Evolutionary conservation across 768 basidiomycete species (phyloP), one percentile per base, ranked within the genome.

Genomic region (Chiua virens): DNA sequence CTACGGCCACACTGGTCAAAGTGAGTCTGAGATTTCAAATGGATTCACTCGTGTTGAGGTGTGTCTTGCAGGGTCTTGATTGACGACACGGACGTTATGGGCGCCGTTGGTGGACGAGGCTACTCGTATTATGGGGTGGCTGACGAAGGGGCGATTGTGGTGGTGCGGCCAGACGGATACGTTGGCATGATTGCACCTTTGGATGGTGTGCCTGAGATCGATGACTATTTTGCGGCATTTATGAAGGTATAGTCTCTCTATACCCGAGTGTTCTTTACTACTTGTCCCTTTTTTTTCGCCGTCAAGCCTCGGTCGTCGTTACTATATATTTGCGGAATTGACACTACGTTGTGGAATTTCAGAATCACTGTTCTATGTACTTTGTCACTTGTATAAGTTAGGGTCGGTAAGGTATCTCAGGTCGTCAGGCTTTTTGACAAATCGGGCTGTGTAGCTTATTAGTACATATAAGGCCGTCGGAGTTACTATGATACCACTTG

Each of bases 141-240:
- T 1, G 48, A 60, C 8, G 53, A 63, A 39, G 68, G 68, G n/a
- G 64, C 55, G 6, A 46, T 70, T 17, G 59, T 64, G 36, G 62
- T 58, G 3, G 68, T 70, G 28, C 66, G 68, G 22, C 67, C 66
- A 9, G 68, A 68, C 27, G 86, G 86, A 15, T 86, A 86, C 50
- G 75, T 89, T 27, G 83, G 81, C 4, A 73, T 71, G 57, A 70
- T 87, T 28, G 74, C 74, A 2, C 77, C 85, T 0, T 65, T 87
- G 37, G 61, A 72, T 25, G 55, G 73, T 9, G 45, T 60, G 21
- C 60, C 67, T 13, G 60, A 59, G 1, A 47, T 87, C 32, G 64
- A 73, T 27, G 36, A 37, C 1, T 87, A 86, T 64, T 83, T 87
- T 46, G 55, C 64, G 0, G 56, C 55, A 6, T 84, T 85, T 42